Evolutionary conservation across 805 yeast species (phyloP), one percentile per base, ranked within the genome.

Genomic region (Starmerella scarabaei): DNA sequence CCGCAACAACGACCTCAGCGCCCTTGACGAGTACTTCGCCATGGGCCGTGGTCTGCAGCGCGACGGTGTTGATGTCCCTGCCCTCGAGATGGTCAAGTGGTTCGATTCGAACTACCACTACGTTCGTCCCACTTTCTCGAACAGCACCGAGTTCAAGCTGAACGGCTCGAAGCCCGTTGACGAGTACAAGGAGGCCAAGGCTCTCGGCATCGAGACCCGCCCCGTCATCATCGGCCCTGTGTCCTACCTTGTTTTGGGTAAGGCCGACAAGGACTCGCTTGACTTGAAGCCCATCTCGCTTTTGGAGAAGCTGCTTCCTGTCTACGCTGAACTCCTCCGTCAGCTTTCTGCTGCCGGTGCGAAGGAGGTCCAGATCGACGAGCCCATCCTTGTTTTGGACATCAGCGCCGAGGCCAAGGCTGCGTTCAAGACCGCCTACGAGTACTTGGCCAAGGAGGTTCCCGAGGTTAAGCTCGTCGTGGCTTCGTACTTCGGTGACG

Each of bases 1-100:
- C 79, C 71, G 88, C 68, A 80, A 91, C 73, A 83, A 71, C 69
- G 76, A 79, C 58, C 76, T 91, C 63, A 75, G 84, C 53, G 78
- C 84, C 63, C 72, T 91, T 55, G 98, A 91, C 68, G 82, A 84
- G 49, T 69, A 82, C 60, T 91, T 91, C 65, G 98, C 98, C 61
- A 91, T 91, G 97, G 98, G 97, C 69, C 85, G 98, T 77, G 98
- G 98, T 78, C 75, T 91, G 65, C 98, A 91, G 73, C 83, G 91
- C 71, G 73, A 79, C 56, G 94, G 93, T 54, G 94, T 91, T 56
- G 98, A 91, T 67, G 98, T 91, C 48, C 88, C 97, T 50, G 98
- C 98, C 58, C 75, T 84, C 64, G 68, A 91, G 76, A 91, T 91
- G 98, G 98, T 91, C 57, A 91, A 91, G 75, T 91, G 98, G 98